Percentiles rank a stretch among this genome's conserved stretches.
These are phyloP conservation scores for Alternaria sp. DNA, from an alignment of 2,329 filamentous ascomycete species.

Conservation along the genomic window DNA sequence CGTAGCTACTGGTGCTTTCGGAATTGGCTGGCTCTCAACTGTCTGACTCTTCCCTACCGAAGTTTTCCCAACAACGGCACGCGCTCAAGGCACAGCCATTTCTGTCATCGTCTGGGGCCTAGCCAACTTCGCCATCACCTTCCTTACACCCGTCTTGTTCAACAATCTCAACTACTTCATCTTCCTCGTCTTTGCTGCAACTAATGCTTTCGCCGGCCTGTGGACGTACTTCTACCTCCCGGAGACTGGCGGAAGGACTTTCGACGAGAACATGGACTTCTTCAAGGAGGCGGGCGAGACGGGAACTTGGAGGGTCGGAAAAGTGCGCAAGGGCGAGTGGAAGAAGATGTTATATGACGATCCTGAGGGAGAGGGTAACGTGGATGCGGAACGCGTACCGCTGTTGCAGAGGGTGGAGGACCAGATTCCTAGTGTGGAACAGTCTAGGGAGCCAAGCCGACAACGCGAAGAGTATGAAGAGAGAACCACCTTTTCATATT, in stretches of 20 bases:
- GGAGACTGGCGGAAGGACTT: constrained; percentile 65
- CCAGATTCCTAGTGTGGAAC: constrained; percentile 49
- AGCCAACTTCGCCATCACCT: constrained; percentile 66
- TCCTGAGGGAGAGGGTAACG: constrained; percentile 43
- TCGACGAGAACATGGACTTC: constrained; percentile 68
- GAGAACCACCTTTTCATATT: neutral
- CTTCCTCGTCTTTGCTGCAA: constrained; percentile 64
- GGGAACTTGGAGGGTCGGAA: constrained; percentile 63
- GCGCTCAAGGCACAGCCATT: constrained; percentile 64
- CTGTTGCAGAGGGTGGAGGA: constrained; percentile 56
- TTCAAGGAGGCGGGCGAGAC: constrained; percentile 63
- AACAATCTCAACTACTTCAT: constrained; percentile 67
- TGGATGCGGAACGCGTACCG: constrained; percentile 58
- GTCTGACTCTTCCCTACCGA: constrained; percentile 69
- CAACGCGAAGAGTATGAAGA: neutral
- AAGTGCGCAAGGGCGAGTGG: constrained; percentile 63
- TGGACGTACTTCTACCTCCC: constrained; percentile 64
- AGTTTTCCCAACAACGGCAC: constrained; percentile 64
- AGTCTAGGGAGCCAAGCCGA: constrained; percentile 4
- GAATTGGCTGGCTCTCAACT: constrained; percentile 67
- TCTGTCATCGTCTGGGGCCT: constrained; percentile 66
- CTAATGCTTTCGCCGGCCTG: constrained; percentile 63
- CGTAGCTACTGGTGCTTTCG: constrained; percentile 67
- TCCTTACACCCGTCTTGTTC: constrained; percentile 66
- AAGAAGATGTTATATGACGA: constrained; percentile 55